Evolutionary conservation across 345 rosid genomes (phyloP).

Genomic region (Arabis hirsuta): DNA sequence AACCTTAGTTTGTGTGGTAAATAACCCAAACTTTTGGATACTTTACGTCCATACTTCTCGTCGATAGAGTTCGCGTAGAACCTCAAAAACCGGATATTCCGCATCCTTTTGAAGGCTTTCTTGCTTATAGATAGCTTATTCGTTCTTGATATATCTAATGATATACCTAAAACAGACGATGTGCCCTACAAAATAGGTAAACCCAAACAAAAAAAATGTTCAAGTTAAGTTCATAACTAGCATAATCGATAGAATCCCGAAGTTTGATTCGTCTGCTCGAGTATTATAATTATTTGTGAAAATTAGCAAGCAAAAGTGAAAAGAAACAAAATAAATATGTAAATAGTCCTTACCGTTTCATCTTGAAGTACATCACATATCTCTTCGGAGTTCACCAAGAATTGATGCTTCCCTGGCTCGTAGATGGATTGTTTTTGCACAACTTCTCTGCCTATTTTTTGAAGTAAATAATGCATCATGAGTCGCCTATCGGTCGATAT

Average conservation of each 20-base stretch:
- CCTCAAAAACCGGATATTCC: constrained; percentile 30
- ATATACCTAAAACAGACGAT: constrained; percentile 25
- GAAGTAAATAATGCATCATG: constrained; percentile 39
- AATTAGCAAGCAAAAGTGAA: no score
- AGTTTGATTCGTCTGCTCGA: no score
- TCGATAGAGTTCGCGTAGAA: background rate
- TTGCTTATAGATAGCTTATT: background rate
- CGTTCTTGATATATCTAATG: constrained; percentile 4
- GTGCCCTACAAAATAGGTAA: constrained; percentile 17
- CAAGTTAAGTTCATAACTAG: background rate
- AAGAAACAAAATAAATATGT: background rate
- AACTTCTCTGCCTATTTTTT: constrained; percentile 37
- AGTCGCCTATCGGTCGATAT: background rate
- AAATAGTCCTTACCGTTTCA: constrained; percentile 19
- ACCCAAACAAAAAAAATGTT: background rate
- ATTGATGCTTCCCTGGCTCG: constrained; percentile 25
- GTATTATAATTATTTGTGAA: no score
- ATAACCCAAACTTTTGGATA: background rate
- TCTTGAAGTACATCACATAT: constrained; percentile 26
- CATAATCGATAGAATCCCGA: no score
- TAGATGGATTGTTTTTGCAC: constrained; percentile 19
- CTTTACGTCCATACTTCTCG: background rate
- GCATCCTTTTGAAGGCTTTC: constrained; percentile 28
- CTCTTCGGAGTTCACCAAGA: constrained; percentile 37
- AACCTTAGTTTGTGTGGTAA: constrained; percentile 22